Evolutionary conservation across 768 basidiomycete genomes (phyloP), one percentile per base, ranked within the genome.

Genomic region (Strobilomyces dryophilus): DNA sequence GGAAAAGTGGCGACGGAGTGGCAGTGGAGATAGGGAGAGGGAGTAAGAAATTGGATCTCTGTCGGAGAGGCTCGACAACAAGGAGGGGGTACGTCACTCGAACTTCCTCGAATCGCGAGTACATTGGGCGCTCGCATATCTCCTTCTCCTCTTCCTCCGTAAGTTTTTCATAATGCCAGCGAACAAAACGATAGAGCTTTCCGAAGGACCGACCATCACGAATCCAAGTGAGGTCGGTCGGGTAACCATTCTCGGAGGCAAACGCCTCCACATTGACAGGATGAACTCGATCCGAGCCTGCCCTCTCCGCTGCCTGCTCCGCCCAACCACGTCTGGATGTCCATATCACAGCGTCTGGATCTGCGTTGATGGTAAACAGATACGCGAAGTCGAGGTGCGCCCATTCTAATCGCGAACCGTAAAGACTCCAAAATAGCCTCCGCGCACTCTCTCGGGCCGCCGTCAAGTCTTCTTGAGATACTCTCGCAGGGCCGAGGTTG

Each of bases 71-170:
- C 52, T 76, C 70, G 2, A 79, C 87, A n/a, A 80, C 69, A 24
- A 90, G 68, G 12, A 90, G 69, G 1, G 89, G 89, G 60, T 84
- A 87, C 6, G 68, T 71, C 42, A 88, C 72, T 11, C 74, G 70
- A 26, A 71, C 49, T 5, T 67, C 62, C 17, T 65, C 61, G 18
- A 60, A 50, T 35, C 64, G 54, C 10, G 63, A 63, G 40, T 79
- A 58, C 49, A 64, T 62, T 60, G 42, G 51, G 49, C n/a, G 79
- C 34, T 36, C 57, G 11, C 68, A 53, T 18, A 72, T 71, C 49
- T 79, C 78, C 51, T 80, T 79, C 48, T 83, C 78, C 21, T 77
- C 73, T 3, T 74, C 73, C 2, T 61, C 26, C 0, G 75, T 63
- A 8, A 86, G 62, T 5, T 66, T 71, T 2, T 82, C 77, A 42